A percentile compares a stretch with the other conserved stretches of the same genome.
Evolutionary conservation across 2,329 filamentous ascomycete genomes (phyloP).

Genomic region (Colletotrichum trifolii): DNA sequence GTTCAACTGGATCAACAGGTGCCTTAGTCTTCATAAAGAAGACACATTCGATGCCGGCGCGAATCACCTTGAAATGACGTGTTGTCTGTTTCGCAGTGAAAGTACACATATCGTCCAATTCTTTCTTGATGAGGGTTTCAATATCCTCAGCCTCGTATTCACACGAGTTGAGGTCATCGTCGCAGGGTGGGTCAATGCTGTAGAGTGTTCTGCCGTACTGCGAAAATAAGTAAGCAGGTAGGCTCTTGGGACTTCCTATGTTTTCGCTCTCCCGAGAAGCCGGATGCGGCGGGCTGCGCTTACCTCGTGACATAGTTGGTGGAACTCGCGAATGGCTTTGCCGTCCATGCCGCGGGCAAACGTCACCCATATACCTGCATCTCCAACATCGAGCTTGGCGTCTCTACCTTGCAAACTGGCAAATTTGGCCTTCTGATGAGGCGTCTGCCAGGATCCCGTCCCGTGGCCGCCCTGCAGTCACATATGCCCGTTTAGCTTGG

Average conservation of each 20-base stretch:
- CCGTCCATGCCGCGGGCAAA: slow-evolving; percentile 78
- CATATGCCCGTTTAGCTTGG: background rate
- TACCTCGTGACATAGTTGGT: slow-evolving; percentile 74
- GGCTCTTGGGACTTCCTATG: background rate
- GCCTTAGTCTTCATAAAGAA: slow-evolving; percentile 69
- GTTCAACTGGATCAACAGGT: slow-evolving; percentile 66
- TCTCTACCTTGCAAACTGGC: slow-evolving; percentile 54
- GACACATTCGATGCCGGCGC: slow-evolving; percentile 69
- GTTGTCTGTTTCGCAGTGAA: slow-evolving; percentile 54
- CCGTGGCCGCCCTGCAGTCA: slow-evolving; percentile 41
- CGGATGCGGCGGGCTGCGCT: slow-evolving; percentile 37
- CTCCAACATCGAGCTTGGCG: slow-evolving; percentile 70
- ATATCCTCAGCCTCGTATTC: slow-evolving; percentile 70
- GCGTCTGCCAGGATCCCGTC: slow-evolving; percentile 70
- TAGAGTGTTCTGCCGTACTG: slow-evolving; percentile 76
- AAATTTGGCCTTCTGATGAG: slow-evolving; percentile 65
- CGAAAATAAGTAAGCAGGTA: slow-evolving; percentile 1
- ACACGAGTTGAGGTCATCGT: slow-evolving; percentile 41
- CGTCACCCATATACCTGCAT: slow-evolving; percentile 82
- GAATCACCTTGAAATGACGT: slow-evolving; percentile 63
- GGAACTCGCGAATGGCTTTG: slow-evolving; percentile 76
- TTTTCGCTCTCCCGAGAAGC: too few relatives aligned
- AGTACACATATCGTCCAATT: slow-evolving; percentile 69
- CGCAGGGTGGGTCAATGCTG: slow-evolving; percentile 55
- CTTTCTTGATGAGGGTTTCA: slow-evolving; percentile 77